Evolutionary conservation across 768 basidiomycete species (phyloP), one percentile per base, ranked within the genome.

Genomic region (Leccinum variicolor): DNA sequence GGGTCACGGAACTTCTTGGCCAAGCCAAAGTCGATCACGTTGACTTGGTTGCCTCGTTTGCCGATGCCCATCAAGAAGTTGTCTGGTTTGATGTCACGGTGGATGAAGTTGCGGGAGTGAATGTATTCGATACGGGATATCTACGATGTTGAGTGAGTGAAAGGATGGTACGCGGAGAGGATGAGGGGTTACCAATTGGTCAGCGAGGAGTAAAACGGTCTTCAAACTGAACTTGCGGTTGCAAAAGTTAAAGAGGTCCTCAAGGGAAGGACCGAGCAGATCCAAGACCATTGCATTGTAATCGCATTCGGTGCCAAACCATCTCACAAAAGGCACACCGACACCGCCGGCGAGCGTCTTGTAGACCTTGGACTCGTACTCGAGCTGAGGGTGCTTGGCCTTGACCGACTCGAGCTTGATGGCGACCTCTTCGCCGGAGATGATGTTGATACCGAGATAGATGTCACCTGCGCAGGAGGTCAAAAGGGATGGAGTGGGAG

Each of bases 401-500:
- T 99, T 99, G 75, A 98, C 94, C 2, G 96, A 98, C 77, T 99
- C 97, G 67, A 99, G 92, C 78, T 99, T 99, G 84, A 99, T 99
- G 72, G 94, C 97, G 60, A 98, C 96, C 73, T 98, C 97, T 74
- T 99, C 97, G 25, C 96, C 96, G 17, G 96, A 98, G 72, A 98
- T 98, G 79, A 99, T 98, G 83, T 98, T 99, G 75, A 97, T 96
- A 57, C 97, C 97, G 61, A 98, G 92, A 74, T 98, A 98, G 76
- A 99, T 98, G 73, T 98, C 96, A 75, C 94, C 96, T 96, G 48
- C 39, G 19, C 36, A 23, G 41, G 41, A 45, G 57, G 58, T 67
- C 23, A 64, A 39, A 45, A 57, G 52, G 53, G 14, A 25, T 29
- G 39, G 33, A 53, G 23, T 43, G 29, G n/a, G 43, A 53, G 3